These are phyloP conservation scores for Blastobotrys americana DNA, from an alignment of 805 yeast genomes.

Conservation along the genomic window DNA sequence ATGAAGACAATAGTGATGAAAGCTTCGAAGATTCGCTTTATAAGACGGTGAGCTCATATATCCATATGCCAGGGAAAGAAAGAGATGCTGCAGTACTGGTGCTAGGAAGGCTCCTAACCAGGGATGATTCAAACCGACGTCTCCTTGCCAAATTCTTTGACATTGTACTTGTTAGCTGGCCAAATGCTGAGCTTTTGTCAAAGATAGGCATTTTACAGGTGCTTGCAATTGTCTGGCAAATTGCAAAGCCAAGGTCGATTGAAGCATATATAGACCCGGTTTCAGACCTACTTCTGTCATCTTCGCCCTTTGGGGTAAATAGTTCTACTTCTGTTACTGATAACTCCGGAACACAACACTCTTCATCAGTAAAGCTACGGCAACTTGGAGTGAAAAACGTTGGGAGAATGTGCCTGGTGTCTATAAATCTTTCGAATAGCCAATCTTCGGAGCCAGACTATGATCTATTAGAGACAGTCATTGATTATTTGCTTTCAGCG, in stretches of 20 bases:
- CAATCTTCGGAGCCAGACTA: slow-evolving; percentile 8
- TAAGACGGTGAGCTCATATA: slow-evolving; percentile 28
- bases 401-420: slow-evolving; percentile 35
- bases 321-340: too few species aligned
- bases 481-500: slow-evolving; percentile 39
- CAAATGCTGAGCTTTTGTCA: slow-evolving; percentile 6
- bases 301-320: too few species aligned
- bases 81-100: slow-evolving; percentile 47
- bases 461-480: slow-evolving; percentile 36
- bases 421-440: slow-evolving; percentile 15
- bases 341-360: too few species aligned
- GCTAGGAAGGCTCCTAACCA: slow-evolving; percentile 45
- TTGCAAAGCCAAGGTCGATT: slow-evolving; percentile 2
- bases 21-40: slow-evolving; percentile 32
- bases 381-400: slow-evolving; percentile 29
- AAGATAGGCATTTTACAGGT: slow-evolving; percentile 38
- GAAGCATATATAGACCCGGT: slow-evolving; percentile 4
- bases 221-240: slow-evolving; percentile 30
- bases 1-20: slow-evolving; percentile 7
- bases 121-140: slow-evolving; percentile 37
- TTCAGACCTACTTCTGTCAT: slow-evolving; percentile 1
- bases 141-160: slow-evolving; percentile 28
- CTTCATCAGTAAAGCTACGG: slow-evolving; percentile 7
- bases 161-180: neutral
- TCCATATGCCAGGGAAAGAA: slow-evolving; percentile 48